These are phyloP conservation scores for Vigna nakashimae DNA, from an alignment of 306 rosid species.

Conservation along the genomic window DNA sequence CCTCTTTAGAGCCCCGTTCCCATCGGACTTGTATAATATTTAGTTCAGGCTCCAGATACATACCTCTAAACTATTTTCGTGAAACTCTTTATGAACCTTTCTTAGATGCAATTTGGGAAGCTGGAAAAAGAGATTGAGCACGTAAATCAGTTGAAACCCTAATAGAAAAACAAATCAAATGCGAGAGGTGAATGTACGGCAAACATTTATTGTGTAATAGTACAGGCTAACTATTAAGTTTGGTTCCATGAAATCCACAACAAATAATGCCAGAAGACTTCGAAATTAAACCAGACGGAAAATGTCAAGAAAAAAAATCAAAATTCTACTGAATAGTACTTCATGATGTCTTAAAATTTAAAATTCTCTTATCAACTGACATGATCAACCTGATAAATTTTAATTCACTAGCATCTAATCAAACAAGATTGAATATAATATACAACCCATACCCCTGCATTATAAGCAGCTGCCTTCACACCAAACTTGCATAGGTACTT, in stretches of 20 bases:
- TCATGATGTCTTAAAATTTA: constrained; percentile 32
- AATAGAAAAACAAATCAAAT: constrained; percentile 28
- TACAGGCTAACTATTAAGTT: constrained; percentile 11
- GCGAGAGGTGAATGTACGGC: constrained; percentile 24
- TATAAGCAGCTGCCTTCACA: constrained; percentile 93
- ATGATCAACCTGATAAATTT: constrained; percentile 25
- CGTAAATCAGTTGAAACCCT: constrained; percentile 42
- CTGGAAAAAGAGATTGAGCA: constrained; percentile 62
- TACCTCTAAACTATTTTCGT: constrained; percentile 86
- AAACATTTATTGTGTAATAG: constrained; percentile 25
- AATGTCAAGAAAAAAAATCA: not conserved
- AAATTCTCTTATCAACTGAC: constrained; percentile 22
- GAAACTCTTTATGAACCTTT: constrained; percentile 89
- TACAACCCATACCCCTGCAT: constrained; percentile 73
- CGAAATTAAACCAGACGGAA: constrained; percentile 2
- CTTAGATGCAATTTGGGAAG: constrained; percentile 81
- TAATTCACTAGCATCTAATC: constrained; percentile 29
- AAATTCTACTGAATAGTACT: constrained; percentile 23
- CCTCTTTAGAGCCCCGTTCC: not conserved
- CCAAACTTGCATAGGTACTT: constrained; percentile 74
- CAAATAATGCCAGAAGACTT: constrained; percentile 17
- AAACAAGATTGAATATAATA: constrained; percentile 27
- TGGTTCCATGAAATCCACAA: constrained; percentile 36
- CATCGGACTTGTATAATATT: constrained; percentile 1
- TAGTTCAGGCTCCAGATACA: constrained; percentile 37